Evolutionary conservation across 306 rosid species (phyloP), one percentile per base, ranked within the genome.

Genomic region (Prinsepia uniflora): DNA sequence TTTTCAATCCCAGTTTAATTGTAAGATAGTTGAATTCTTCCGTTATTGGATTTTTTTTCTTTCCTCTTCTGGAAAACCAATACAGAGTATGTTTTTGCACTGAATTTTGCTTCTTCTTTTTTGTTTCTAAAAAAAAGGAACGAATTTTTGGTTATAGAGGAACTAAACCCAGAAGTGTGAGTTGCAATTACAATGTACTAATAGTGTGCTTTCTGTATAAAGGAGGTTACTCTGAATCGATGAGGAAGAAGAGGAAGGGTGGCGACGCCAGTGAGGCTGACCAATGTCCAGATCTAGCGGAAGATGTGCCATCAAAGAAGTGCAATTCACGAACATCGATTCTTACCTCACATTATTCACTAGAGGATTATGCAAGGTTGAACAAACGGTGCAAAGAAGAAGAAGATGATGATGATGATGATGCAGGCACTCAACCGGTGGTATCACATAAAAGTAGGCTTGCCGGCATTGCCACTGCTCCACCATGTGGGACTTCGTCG

Each of bases 191-290:
- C 34, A 10, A 53, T 78, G 70, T 69, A 50, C 58, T 75, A 63
- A 55, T 44, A 22, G 36, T 45, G 74, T 48, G 55, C 41, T 71
- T 71, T 56, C 43, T 66, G 62, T 63, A 72, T 15, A 70, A 46
- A 74, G 64, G 68, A 52, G 70, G n/a, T 45, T 73, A 61, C 62
- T 83, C 71, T 11, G 81, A 70, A 72, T 79, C 80, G 83, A 94
- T 91, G 96, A 95, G 96, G 96, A 95, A 86, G 88, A 95, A 91
- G 81, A 84, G 99, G 82, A 91, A 95, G 87, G 99, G 97, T 80
- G 90, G 86, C 17, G 97, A 82, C 46, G 50, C 87, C n/a, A 89
- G 86, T 15, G 97, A 82, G 49, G 50, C 87, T 19, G 91, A 91
- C 65, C 85, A 73, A 45, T 73, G 77, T 44, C 63, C 75, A 13